These are phyloP conservation scores for Forsythia suspensa DNA, from an alignment of 257 asterid species.

Conservation along the genomic window DNA sequence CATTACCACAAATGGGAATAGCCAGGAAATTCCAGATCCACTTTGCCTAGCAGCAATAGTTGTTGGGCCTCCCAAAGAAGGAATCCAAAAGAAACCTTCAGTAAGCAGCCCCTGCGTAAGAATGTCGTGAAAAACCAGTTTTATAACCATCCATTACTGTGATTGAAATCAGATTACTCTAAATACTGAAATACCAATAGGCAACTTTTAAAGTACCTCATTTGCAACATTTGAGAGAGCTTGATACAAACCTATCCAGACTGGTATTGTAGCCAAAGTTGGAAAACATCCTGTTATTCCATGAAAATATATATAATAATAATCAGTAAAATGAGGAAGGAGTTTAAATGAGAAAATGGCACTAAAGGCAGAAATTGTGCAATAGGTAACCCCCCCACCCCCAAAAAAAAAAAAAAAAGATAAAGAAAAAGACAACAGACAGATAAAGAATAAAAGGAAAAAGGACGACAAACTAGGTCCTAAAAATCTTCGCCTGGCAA, in stretches of 20 bases:
- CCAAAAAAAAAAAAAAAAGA: too few species aligned
- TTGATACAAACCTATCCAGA: conserved; percentile 96
- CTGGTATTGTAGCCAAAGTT: conserved; percentile 97
- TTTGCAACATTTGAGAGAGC: conserved; percentile 99
- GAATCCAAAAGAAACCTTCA: conserved; percentile 99
- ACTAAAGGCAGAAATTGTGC: background rate
- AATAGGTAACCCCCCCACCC: background rate
- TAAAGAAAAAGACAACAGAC: background rate
- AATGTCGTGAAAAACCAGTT: conserved; percentile 14
- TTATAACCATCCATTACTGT: background rate
- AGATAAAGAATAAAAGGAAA: background rate
- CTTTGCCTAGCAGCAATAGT: conserved; percentile 98
- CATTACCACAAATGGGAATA: conserved; percentile 91
- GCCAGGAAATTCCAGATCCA: conserved; percentile 97
- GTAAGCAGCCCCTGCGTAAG: conserved; percentile 80
- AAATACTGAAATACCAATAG: conserved; percentile 12
- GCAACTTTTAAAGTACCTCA: conserved; percentile 61
- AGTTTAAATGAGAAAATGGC: background rate
- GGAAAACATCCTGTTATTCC: conserved; percentile 87
- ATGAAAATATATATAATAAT: background rate
- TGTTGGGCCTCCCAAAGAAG: conserved; percentile 99
- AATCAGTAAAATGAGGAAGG: background rate
- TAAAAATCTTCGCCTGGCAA: background rate
- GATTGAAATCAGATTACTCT: conserved; percentile 12
- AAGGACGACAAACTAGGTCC: background rate